Evolutionary conservation across 2,329 filamentous ascomycete genomes (phyloP).

Genomic region (Xylaria sp.): DNA sequence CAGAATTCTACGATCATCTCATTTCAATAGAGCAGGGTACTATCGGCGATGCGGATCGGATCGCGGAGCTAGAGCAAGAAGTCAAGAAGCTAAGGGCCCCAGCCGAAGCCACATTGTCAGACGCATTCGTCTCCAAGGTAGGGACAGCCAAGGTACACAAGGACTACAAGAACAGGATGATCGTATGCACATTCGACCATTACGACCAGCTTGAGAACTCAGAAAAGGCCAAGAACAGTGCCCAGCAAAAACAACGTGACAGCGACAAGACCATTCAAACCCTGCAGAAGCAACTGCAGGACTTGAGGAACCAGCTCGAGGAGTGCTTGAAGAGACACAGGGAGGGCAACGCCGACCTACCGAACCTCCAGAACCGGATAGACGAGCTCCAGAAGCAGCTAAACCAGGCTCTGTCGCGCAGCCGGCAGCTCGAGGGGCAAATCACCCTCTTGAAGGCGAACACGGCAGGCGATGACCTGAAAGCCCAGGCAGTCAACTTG

Average conservation of each 20-base stretch:
- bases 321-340: not conserved
- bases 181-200: slow-evolving; percentile 17
- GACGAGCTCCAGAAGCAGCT: slow-evolving; percentile 11
- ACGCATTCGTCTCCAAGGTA: not conserved
- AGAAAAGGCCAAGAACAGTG: not conserved
- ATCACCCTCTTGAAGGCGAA: not conserved
- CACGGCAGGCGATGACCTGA: not conserved
- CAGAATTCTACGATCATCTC: slow-evolving; percentile 35
- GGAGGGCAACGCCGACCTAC: not conserved
- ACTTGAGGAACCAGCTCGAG: slow-evolving; percentile 22
- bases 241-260: slow-evolving; percentile 4
- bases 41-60: not conserved
- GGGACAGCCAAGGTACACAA: not conserved
- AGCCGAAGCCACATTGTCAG: not conserved
- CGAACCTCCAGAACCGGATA: slow-evolving; percentile 20
- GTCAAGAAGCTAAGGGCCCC: slow-evolving; percentile 17
- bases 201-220: slow-evolving; percentile 13
- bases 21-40: not conserved
- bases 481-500: not conserved
- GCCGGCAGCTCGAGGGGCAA: slow-evolving; percentile 20
- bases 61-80: slow-evolving; percentile 4
- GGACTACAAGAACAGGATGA: slow-evolving; percentile 21
- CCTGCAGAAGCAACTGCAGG: slow-evolving; percentile 19
- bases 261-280: not conserved
- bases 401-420: slow-evolving; percentile 5